Evolutionary conservation across 768 basidiomycete species (phyloP), one percentile per base, ranked within the genome.

Genomic region (Naganishia antarctica): DNA sequence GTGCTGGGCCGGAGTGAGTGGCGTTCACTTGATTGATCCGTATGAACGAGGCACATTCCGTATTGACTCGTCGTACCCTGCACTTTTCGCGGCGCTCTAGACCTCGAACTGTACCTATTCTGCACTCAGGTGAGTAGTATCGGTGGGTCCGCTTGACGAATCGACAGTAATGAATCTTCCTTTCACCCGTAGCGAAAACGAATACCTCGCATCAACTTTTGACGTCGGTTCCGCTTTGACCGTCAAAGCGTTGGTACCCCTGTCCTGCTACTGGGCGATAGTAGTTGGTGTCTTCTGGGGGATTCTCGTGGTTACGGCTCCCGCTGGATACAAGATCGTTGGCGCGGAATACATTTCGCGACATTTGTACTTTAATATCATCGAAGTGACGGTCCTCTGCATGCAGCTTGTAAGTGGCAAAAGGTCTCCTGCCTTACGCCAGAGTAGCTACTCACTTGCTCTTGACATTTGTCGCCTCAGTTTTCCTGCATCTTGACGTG

Each of bases 261-360:
- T 75, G 3, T 69, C 76, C 16, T 74, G 74, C 45, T 77, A 77
- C 58, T 77, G 76, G 76, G 48, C 69, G 26, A 76, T 77, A 48
- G 66, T 77, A 46, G 70, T 68, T 8, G 63, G 73, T 15, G 46
- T 74, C 61, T 53, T 65, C 41, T 77, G 76, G 76, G 70, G 71
- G 8, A 45, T 67, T 15, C 65, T 77, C 5, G 66, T 73, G 32
- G 68, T 71, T 37, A 67, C 68, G 26, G 46, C 70, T 4, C 60
- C 71, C 2, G 41, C 72, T 8, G 76, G 74, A 3, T 77, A 77
- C 65, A 40, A 28, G 23, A 74, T 77, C 66, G 62, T 66, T 7
- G 71, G 74, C 28, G 69, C 74, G 32, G 73, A 75, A 40, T 69
- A 67, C 18, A 73, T 77, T 44, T 64, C 70, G 9, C 71, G 70